Conservation (phyloP, 805 yeast species). For the Komagataella populi region DNA sequence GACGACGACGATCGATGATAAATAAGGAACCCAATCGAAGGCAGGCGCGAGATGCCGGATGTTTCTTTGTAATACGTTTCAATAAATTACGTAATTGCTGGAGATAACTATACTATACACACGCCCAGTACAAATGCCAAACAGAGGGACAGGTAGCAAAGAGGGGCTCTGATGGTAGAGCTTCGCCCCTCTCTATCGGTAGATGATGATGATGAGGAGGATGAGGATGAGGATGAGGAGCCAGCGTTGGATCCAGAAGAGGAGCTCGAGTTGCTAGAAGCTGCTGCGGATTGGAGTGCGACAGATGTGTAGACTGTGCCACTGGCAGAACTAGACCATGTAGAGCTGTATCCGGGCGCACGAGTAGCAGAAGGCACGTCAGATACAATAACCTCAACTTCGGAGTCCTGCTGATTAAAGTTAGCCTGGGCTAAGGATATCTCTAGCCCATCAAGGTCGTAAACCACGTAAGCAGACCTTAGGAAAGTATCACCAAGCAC, state of each 20-base stretch:
- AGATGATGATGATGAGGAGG: neutral
- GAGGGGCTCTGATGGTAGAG: neutral
- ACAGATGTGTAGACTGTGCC: neutral
- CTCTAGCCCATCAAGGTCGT: conserved; percentile 31
- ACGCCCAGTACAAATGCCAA: neutral
- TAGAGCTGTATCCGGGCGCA: conserved; percentile 31
- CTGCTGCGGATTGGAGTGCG: neutral
- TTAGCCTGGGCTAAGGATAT: conserved; percentile 34
- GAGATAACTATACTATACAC: neutral
- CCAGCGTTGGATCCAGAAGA: neutral
- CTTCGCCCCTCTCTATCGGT: neutral
- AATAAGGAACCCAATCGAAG: neutral
- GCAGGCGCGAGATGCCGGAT: neutral
- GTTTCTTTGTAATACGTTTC: neutral
- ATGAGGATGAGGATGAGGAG: neutral
- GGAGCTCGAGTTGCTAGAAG: neutral
- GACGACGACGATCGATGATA: neutral
- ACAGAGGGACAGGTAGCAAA: neutral
- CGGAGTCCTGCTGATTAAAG: conserved; percentile 15
- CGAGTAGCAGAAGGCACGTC: conserved; percentile 37
- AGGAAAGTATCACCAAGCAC: conserved; percentile 43
- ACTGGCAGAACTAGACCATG: conserved; percentile 17
- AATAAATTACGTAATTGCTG: no score
- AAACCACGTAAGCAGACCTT: conserved; percentile 38
- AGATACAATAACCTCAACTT: conserved; percentile 30